Conservation (phyloP, 176 grass and related monocot genomes). For the Bonia amplexicaulis region DNA sequence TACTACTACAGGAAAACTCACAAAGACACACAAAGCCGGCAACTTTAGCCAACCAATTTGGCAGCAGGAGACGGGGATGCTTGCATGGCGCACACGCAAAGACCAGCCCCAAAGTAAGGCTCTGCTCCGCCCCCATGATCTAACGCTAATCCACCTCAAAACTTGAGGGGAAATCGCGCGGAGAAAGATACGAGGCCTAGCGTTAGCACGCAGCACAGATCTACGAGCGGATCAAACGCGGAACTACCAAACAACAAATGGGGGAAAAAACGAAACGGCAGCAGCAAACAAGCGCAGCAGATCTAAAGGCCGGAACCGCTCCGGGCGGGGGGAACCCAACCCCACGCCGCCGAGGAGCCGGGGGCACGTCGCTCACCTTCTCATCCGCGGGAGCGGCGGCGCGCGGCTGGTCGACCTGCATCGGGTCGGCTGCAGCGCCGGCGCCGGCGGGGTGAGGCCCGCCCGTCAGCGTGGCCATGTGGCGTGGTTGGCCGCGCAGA, state of each 20-base stretch:
- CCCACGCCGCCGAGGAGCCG: background rate
- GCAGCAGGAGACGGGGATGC: background rate
- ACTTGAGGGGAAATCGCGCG: background rate
- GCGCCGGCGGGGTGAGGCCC: slow-evolving; percentile 34
- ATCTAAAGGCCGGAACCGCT: background rate
- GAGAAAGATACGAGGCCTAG: background rate
- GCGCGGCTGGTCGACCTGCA: slow-evolving; percentile 51
- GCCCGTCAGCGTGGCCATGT: slow-evolving; percentile 43
- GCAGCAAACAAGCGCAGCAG: background rate
- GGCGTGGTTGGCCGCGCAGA: background rate
- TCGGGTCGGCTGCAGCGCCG: slow-evolving; percentile 9
- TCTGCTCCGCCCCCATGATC: background rate
- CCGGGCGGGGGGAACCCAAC: background rate
- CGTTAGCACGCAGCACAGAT: slow-evolving; percentile 1
- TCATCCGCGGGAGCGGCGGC: slow-evolving; percentile 17
- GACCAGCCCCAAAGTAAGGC: background rate
- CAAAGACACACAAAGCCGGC: background rate
- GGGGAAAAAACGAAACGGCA: background rate
- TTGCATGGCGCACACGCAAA: slow-evolving; percentile 39
- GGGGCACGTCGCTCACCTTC: slow-evolving; percentile 35
- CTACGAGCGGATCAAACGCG: slow-evolving; percentile 20
- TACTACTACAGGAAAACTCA: background rate
- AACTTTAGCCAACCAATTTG: background rate
- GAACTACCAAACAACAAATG: background rate
- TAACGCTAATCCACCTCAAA: background rate